Conservation (phyloP, 208 protist genomes). For the Acanthamoeba comandoni region DNA sequence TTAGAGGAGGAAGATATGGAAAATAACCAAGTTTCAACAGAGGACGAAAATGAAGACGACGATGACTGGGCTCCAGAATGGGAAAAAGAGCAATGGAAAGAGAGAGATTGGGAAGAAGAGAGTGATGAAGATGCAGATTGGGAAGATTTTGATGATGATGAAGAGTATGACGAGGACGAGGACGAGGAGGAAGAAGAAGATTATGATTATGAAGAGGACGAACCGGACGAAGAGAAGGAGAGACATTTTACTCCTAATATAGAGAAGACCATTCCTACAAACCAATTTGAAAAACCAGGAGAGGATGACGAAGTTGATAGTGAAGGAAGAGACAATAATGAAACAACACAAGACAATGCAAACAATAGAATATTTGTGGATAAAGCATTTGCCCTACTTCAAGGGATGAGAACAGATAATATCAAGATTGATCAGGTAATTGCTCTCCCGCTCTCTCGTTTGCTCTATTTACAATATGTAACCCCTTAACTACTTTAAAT, state of each 20-base stretch:
- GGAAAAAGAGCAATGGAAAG: neutral
- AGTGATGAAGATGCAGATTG: neutral
- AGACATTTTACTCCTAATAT: too few species aligned
- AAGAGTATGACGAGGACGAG: slow-evolving; percentile 31
- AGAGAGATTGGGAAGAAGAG: neutral
- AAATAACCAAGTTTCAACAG: too few species aligned
- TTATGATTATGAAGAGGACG: too few species aligned
- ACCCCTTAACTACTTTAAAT: too few species aligned
- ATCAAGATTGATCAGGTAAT: too few species aligned
- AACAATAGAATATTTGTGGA: too few species aligned
- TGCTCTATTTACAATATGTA: too few species aligned
- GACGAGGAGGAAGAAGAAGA: too few species aligned
- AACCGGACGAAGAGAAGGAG: slow-evolving; percentile 42
- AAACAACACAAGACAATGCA: too few species aligned
- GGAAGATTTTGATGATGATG: neutral
- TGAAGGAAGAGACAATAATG: slow-evolving; percentile 18
- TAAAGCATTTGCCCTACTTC: slow-evolving; percentile 8
- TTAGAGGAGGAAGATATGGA: too few species aligned
- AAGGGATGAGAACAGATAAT: slow-evolving; percentile 35
- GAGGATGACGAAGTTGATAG: neutral
- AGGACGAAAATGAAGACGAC: neutral
- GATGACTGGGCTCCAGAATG: slow-evolving; percentile 1
- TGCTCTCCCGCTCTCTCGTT: too few species aligned
- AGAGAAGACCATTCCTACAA: too few species aligned
- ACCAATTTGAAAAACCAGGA: neutral